Percentiles rank a stretch among this genome's conserved stretches.
Evolutionary conservation across 768 basidiomycete species (phyloP).

Genomic region (Calocybe gangraenosa): DNA sequence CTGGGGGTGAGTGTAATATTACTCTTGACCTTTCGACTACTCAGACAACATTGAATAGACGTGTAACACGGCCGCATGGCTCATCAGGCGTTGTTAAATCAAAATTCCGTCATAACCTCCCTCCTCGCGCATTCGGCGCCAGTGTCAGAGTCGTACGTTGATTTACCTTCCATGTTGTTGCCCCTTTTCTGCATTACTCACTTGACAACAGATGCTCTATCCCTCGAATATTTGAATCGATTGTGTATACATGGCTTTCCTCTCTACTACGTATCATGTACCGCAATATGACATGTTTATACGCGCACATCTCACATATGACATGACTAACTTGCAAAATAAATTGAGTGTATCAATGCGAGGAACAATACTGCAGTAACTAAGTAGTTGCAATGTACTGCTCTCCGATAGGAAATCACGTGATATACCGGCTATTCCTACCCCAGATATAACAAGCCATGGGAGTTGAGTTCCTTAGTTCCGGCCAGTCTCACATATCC

Average conservation of each 20-base stretch:
- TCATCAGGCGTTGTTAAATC: slow-evolving; percentile 94
- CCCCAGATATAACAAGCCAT: too few relatives aligned
- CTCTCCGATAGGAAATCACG: too few relatives aligned
- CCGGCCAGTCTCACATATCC: not conserved
- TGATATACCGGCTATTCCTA: too few relatives aligned
- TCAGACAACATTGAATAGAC: slow-evolving; percentile 39
- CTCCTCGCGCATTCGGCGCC: slow-evolving; percentile 92
- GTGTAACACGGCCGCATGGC: slow-evolving; percentile 91
- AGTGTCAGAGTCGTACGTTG: slow-evolving; percentile 81
- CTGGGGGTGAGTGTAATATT: slow-evolving; percentile 73
- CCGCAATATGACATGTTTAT: slow-evolving; percentile 45
- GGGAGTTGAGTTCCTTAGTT: too few relatives aligned
- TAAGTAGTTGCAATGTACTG: too few relatives aligned
- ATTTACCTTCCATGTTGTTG: not conserved
- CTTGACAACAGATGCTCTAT: slow-evolving; percentile 74
- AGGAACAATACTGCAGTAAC: too few relatives aligned
- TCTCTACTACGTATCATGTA: slow-evolving; percentile 33
- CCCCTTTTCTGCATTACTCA: slow-evolving; percentile 6
- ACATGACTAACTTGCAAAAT: too few relatives aligned
- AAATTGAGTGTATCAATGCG: too few relatives aligned
- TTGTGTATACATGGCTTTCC: slow-evolving; percentile 30
- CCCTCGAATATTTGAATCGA: slow-evolving; percentile 73
- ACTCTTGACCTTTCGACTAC: not conserved
- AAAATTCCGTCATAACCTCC: slow-evolving; percentile 95
- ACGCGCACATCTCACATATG: slow-evolving; percentile 24